phyloP scores from a whole-genome alignment of 352 stramenopile species.

The Pythium grandisporangium region DNA sequence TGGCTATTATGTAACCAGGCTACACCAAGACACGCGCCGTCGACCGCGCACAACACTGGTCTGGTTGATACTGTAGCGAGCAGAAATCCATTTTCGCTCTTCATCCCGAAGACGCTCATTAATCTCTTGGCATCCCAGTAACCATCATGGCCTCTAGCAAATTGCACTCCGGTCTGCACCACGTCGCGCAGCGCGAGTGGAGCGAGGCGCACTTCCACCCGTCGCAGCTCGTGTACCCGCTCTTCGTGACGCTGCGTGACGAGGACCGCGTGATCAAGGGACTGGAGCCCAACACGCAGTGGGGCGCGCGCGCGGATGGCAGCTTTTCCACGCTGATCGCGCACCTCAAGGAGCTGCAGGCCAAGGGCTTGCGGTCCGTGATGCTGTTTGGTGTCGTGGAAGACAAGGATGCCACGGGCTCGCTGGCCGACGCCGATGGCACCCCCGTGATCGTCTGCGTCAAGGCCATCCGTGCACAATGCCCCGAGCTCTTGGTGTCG shows the following conservation, averaged over 20 bases:
- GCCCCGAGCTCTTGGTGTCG: conserved; percentile 74
- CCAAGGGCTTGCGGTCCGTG: conserved; percentile 71
- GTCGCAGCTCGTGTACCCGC: conserved; percentile 85
- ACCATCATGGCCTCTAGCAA: conserved; percentile 12
- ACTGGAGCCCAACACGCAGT: conserved; percentile 81
- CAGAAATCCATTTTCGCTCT: background rate
- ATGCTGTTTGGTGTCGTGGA: conserved; percentile 89
- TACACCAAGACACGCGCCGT: background rate
- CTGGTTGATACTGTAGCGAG: too few relatives aligned
- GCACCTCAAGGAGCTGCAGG: conserved; percentile 57
- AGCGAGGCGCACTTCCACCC: conserved; percentile 82
- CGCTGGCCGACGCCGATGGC: conserved; percentile 55
- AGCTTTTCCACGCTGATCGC: conserved; percentile 60
- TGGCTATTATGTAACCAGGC: background rate
- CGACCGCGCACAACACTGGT: too few relatives aligned
- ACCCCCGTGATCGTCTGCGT: conserved; percentile 78
- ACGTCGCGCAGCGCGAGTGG: conserved; percentile 73
- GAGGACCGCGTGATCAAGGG: conserved; percentile 70
- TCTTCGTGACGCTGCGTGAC: conserved; percentile 75
- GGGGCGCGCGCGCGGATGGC: conserved; percentile 57
- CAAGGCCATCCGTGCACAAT: conserved; percentile 40
- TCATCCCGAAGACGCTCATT: background rate
- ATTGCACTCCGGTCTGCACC: conserved; percentile 78
- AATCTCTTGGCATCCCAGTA: background rate
- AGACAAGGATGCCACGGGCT: conserved; percentile 67